A percentile compares a stretch with the other conserved stretches of the same genome.
phyloP scores from a whole-genome alignment of 352 stramenopile species.

The Pythium dissimile region DNA sequence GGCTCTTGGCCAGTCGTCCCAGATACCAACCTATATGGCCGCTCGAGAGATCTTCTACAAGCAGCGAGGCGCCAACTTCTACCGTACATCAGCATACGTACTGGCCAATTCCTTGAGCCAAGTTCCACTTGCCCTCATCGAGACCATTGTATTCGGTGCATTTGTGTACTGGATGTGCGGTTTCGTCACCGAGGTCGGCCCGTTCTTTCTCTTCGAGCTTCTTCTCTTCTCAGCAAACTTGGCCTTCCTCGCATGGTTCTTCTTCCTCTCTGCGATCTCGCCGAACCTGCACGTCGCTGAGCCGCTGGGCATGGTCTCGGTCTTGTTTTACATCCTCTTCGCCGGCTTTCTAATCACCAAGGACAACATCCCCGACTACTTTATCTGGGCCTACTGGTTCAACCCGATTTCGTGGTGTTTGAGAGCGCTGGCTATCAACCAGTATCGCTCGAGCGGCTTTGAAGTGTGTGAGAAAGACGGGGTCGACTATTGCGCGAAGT shows the following conservation, averaged over 20 bases:
- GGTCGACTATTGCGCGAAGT: slow-evolving; percentile 23
- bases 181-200: slow-evolving; percentile 27
- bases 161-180: slow-evolving; percentile 77
- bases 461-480: slow-evolving; percentile 20
- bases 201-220: slow-evolving; percentile 57
- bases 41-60: slow-evolving; percentile 59
- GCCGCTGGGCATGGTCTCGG: slow-evolving; percentile 20
- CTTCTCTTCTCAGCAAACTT: slow-evolving; percentile 53
- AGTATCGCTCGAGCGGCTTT: slow-evolving; percentile 24
- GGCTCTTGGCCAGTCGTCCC: slow-evolving; percentile 31
- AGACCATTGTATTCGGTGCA: slow-evolving; percentile 62
- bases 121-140: slow-evolving; percentile 34
- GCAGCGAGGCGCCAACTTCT: slow-evolving; percentile 67
- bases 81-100: slow-evolving; percentile 58
- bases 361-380: slow-evolving; percentile 29
- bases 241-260: slow-evolving; percentile 28
- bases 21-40: slow-evolving; percentile 62
- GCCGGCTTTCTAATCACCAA: slow-evolving; percentile 34
- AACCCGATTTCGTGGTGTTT: slow-evolving; percentile 39
- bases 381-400: slow-evolving; percentile 45
- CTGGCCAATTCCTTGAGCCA: slow-evolving; percentile 41
- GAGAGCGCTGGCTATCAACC: slow-evolving; percentile 24
- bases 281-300: slow-evolving; percentile 24
- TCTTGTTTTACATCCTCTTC: slow-evolving; percentile 34
- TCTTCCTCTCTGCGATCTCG: slow-evolving; percentile 21